These are phyloP conservation scores for Centaurea solstitialis DNA, from an alignment of 129 eudicot species.

Conservation along the genomic window DNA sequence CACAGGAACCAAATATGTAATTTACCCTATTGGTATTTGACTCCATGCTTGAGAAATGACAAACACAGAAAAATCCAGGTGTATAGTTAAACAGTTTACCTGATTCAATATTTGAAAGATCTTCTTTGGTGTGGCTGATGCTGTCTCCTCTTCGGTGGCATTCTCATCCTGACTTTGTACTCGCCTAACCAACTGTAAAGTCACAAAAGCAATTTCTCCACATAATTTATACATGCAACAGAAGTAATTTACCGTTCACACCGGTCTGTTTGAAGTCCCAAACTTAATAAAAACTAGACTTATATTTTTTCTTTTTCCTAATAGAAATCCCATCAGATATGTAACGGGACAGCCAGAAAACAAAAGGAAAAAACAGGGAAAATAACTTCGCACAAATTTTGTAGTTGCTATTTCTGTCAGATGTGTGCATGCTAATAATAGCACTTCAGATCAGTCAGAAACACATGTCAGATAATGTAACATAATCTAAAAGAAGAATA, in stretches of 20 bases:
- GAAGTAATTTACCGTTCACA: too few species aligned
- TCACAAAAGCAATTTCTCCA: background rate
- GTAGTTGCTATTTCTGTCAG: background rate
- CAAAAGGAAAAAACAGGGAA: background rate
- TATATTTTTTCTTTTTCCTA: too few species aligned
- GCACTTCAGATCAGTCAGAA: background rate
- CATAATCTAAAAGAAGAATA: slow-evolving; percentile 1
- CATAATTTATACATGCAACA: too few species aligned
- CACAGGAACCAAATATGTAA: too few species aligned
- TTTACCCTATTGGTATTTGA: too few species aligned
- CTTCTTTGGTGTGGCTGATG: slow-evolving; percentile 73
- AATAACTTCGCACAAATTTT: background rate
- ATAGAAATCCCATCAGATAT: too few species aligned
- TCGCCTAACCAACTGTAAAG: slow-evolving; percentile 76
- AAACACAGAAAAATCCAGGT: slow-evolving; percentile 2
- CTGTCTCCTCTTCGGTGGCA: slow-evolving; percentile 60
- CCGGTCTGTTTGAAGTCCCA: too few species aligned
- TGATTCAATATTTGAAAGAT: slow-evolving; percentile 88
- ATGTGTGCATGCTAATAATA: background rate
- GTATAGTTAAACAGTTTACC: slow-evolving; percentile 33
- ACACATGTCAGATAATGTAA: background rate
- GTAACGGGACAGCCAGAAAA: too few species aligned
- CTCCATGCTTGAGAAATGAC: slow-evolving; percentile 9
- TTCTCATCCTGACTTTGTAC: slow-evolving; percentile 69
- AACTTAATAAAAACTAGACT: too few species aligned